Base-by-base conservation (phyloP, 345 rosid genomes). In the Lepidium aucheri region DNA sequence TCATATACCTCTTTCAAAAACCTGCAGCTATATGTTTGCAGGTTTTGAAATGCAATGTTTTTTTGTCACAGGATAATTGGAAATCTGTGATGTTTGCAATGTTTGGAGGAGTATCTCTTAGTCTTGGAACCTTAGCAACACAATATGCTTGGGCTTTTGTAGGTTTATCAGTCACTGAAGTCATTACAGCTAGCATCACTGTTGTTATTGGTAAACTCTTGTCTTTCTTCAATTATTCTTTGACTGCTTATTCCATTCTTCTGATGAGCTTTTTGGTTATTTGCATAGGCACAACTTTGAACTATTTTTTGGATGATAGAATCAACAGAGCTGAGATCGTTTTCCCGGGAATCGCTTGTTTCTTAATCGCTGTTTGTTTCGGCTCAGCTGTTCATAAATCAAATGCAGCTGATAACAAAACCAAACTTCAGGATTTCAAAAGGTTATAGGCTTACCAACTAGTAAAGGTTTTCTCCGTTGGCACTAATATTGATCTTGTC, bases 121-220 rank as follows among this genome's bases (percentile, higher is more conserved):
- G 98, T 74, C 63, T 87, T 2, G 98, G 95, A 58, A 92, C 86
- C 69, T 79, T 92, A 52, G 62, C 91, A 30, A 85, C 97, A 43
- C 97, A 86, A 68, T 89, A 92, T 70, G 97, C 95, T 38, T 86
- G 87, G 88, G 90, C 95, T 58, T 85, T 82, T 60, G 91, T 87
- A 46, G 97, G 98, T 42, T 80, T 92, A 65, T 87, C 95, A 4
- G 88, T 92, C n/a, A 85, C 88, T 24, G 85, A 89, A 83, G 98
- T 89, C 26, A 80, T 92, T 61, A 70, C 85, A 26, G 60, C 84
- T 42, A 88, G 98, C 81, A 84, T 84, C 52, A 84, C 91, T 1
- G 96, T 88, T 44, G 96, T 91, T 52, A 80, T 91, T 66, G 90
- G 96, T 54, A 30, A 15, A 38, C 22, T 26, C 40, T 67, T 24